Base-by-base conservation (phyloP, 352 stramenopile genomes). In the Pythium apleroticum region DNA sequence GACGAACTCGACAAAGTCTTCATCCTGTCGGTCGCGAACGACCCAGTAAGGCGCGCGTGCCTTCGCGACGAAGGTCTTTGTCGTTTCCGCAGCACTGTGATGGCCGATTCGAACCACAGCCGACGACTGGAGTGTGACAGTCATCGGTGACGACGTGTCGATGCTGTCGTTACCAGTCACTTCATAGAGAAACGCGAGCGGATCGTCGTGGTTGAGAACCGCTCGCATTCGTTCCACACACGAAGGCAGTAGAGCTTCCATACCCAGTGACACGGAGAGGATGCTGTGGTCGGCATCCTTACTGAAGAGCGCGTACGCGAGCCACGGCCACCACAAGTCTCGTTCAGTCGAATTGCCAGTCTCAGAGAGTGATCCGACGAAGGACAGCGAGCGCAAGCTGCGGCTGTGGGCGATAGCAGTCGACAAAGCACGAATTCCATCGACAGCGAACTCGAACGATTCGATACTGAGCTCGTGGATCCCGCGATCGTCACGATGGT, bases 241-340 rank as follows among this genome's bases (percentile, higher is more conserved):
- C 11, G 19, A 12, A 2, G 2, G 35, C 6, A 60, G 27, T 3
- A 66, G 50, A 5, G 2, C 19, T 3, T 54, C 25, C 2, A 66
- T 35, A 14, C 46, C 55, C 35, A 66, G 41, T 8, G 22, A 48
- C 4, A 54, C 60, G 1, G 35, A 37, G n/a, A 49, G 15, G 39
- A 66, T 66, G 1, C 33, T 20, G 50, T 66, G 49, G 27, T 60
- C 50, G 1, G 60, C 37, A 30, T 66, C 60, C 4, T 24, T 30
- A 20, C 60, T 66, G 30, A 66, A 66, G 19, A 66, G 28, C 6
- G 60, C 60, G 22, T 60, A 66, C 28, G 60, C 50, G 37, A 66
- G 60, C 60, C 60, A 66, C 52, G 50, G 50, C 60, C 60, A 66
- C 60, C 60, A 66, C 19, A 60, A 41, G 15, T 60, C 41, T 4